Evolutionary conservation across 495 filamentous ascomycete genomes (phyloP), one percentile per base, ranked within the genome.

Genomic region (Hapsidospora chrysogenum): DNA sequence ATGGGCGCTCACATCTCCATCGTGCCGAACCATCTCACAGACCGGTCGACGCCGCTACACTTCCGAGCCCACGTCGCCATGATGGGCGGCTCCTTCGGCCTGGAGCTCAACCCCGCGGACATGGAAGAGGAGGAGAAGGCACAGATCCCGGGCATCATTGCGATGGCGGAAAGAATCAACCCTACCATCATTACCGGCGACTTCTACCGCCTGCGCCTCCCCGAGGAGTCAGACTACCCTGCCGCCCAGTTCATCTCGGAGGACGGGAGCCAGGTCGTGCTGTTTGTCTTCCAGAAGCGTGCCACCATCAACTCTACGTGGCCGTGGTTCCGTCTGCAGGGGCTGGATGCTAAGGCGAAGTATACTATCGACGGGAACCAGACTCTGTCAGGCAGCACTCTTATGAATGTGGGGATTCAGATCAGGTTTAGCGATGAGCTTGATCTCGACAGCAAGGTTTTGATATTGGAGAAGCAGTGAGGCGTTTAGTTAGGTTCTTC

Each of bases 1-100:
- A 72, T 72, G 66, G 64, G 63, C n/a, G 64, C 61, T 9, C 68
- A 72, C 40, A 45, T 72, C 23, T 69, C 64, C 15, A 58, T 59
- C 4, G 58, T 70, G 2, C 68, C 68, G 0, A 72, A 72, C 37
- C 51, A 58, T 6, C 56, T 64, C 22, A 66, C 65, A 0, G 54
- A 55, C 1, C 58, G 68, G 2, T 66, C 57, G 1, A 51, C 63
- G 1, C 58, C 63, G 0, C 46, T 70, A 1, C 40, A 46, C 9
- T 69, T 70, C 54, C 63, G 68, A 20, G 62, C 56, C 1, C 64
- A 68, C 18, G 67, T 71, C 2, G 68, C 68, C 3, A 66, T 69
- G 47, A 71, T 70, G 66, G 67, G 66, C 33, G 67, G 68, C 1
- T 68, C 64, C 1, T 72, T 68, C 29, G 67, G 68, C 2, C 49